Conservation (phyloP, 495 filamentous ascomycete species). For the Penicillium roqueforti region DNA sequence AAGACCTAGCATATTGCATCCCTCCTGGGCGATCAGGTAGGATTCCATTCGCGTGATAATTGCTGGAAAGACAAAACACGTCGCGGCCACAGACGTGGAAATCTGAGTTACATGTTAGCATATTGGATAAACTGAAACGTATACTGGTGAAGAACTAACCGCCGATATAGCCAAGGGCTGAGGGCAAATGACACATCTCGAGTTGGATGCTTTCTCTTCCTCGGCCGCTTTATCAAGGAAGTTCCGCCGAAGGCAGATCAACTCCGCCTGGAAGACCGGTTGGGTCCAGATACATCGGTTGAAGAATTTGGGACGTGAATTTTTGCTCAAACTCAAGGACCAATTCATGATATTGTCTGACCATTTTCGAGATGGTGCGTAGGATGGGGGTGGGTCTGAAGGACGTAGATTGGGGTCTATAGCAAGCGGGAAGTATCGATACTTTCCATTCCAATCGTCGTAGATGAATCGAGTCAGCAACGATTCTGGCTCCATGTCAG, state of each 20-base stretch:
- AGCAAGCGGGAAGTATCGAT: constrained; percentile 44
- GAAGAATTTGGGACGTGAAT: constrained; percentile 41
- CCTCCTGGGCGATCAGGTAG: constrained; percentile 75
- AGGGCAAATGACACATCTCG: constrained; percentile 48
- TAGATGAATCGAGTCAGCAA: constrained; percentile 64
- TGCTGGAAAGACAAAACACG: constrained; percentile 71
- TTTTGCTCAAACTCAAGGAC: constrained; percentile 54
- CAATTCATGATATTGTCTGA: constrained; percentile 65
- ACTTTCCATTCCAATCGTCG: constrained; percentile 68
- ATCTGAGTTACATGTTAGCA: constrained; percentile 43
- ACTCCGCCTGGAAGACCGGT: constrained; percentile 72
- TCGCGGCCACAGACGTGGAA: constrained; percentile 57
- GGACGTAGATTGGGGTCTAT: constrained; percentile 41
- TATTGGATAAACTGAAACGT: neutral
- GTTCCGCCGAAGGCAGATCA: constrained; percentile 72
- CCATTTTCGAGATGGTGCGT: constrained; percentile 44
- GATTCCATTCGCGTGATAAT: constrained; percentile 81
- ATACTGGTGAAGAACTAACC: constrained; percentile 45
- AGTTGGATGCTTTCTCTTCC: constrained; percentile 43
- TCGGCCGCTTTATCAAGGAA: constrained; percentile 63
- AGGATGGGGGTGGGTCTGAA: constrained; percentile 50
- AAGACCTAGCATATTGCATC: constrained; percentile 55
- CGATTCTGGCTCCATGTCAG: constrained; percentile 49
- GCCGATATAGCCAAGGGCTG: constrained; percentile 68
- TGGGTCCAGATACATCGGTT: constrained; percentile 55